Evolutionary conservation across 2,329 filamentous ascomycete genomes (phyloP), one percentile per base, ranked within the genome.

Genomic region (Plectosphaerella cucumerina): DNA sequence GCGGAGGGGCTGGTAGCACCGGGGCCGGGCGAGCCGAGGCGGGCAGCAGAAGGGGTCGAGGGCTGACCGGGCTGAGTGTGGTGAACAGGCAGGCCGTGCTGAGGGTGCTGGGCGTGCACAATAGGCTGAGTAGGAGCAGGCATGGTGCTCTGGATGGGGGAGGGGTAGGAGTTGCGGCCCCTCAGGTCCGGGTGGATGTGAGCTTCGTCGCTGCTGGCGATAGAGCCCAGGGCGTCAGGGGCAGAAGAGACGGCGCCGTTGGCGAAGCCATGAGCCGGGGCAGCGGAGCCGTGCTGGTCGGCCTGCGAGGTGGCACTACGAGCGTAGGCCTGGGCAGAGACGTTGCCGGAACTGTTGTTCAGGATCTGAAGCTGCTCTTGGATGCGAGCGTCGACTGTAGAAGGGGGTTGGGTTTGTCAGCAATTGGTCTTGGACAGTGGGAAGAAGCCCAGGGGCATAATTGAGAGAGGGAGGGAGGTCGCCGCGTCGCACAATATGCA

Each of bases 161-260:
- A 34, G 10, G 41, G 56, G 50, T 51, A 50, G 35, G 39, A 37
- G 45, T 44, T 48, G 52, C 62, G 59, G 39, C 63, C 69, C 59
- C 75, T 70, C 43, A 78, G 66, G 49, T 77, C 73, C 18, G 75
- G 75, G 53, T 78, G 74, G 47, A 78, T 77, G 54, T 73, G 71
- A 53, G 71, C 61, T 58, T 78, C 74, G 54, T 73, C 49, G 56
- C 71, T 68, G 54, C 60, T 50, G 56, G 61, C 57, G 56, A 69
- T 52, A 54, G 63, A 60, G 56, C 65, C 67, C 52, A 62, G 57
- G 53, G 60, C 63, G 62, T 68, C 68, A 60, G 51, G 64, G 59
- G 50, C 64, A 62, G 46, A 66, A 58, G 51, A 70, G 58, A 51
- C 71, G 68, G 54, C 52, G 51, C 55, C 53, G 53, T 56, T 56